Conservation (phyloP, 495 filamentous ascomycete species). For the Annulohypoxylon moriforme region DNA sequence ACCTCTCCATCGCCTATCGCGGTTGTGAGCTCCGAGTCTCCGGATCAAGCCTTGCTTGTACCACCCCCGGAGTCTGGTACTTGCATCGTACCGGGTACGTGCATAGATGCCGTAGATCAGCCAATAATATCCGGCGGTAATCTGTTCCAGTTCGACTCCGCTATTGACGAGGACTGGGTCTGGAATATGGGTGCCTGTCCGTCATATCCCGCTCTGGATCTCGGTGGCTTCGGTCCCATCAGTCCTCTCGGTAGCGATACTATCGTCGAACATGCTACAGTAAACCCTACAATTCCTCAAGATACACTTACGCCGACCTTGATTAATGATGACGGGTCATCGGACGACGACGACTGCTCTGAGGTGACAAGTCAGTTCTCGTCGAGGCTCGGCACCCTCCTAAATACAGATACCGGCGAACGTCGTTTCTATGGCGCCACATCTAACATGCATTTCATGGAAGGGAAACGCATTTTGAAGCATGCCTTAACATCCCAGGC, state of each 20-base stretch:
- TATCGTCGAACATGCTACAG: neutral
- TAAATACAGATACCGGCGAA: neutral
- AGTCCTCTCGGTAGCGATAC: neutral
- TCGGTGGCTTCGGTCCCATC: neutral
- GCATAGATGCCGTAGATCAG: neutral
- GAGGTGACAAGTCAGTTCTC: neutral
- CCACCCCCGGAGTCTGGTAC: neutral
- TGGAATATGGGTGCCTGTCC: neutral
- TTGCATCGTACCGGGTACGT: neutral
- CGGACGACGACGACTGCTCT: neutral
- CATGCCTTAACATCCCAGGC: neutral
- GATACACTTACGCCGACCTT: neutral
- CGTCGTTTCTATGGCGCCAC: neutral
- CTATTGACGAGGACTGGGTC: neutral
- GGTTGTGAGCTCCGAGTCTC: neutral
- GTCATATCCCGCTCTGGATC: neutral
- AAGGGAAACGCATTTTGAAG: neutral
- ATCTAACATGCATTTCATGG: neutral
- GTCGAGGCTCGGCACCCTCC: neutral
- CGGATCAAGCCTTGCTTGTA: neutral
- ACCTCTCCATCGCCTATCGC: neutral
- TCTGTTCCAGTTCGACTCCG: neutral
- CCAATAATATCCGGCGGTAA: neutral
- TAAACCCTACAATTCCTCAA: neutral
- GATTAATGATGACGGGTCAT: neutral